phyloP scores from a whole-genome alignment of 2,329 filamentous ascomycete genomes.

The Alternaria ethzedia region DNA sequence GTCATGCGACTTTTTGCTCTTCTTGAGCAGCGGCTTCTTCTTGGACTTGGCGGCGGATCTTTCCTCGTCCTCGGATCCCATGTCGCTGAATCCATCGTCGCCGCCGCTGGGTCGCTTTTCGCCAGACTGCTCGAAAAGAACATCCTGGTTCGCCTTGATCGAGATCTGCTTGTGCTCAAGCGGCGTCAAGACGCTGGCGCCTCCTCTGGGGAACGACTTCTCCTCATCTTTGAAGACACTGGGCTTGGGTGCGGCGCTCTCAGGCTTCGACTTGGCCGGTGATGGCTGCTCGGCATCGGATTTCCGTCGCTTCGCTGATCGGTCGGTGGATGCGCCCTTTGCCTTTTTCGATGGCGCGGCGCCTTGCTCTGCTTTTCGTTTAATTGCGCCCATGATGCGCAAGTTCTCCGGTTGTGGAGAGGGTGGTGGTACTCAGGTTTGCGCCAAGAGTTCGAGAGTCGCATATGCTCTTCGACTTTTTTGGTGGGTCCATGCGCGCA shows the following conservation, averaged over 20 bases:
- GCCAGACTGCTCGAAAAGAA: slow-evolving; percentile 80
- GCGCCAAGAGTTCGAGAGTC: slow-evolving; percentile 25
- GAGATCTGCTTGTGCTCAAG: slow-evolving; percentile 97
- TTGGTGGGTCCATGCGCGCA: slow-evolving; percentile 12
- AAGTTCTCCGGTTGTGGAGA: slow-evolving; percentile 2
- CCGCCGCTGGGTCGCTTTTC: slow-evolving; percentile 61
- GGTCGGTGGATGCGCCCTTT: slow-evolving; percentile 34
- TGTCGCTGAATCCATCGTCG: slow-evolving; percentile 54
- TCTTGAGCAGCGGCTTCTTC: slow-evolving; percentile 60
- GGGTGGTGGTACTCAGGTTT: slow-evolving; percentile 15
- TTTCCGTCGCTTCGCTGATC: slow-evolving; percentile 48
- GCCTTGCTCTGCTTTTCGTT: slow-evolving; percentile 53
- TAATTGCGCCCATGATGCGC: slow-evolving; percentile 52
- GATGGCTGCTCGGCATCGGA: slow-evolving; percentile 39
- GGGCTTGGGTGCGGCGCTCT: slow-evolving; percentile 35
- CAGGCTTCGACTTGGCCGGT: slow-evolving; percentile 38
- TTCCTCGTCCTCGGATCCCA: slow-evolving; percentile 49
- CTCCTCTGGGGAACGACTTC: slow-evolving; percentile 88
- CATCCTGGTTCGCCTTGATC: slow-evolving; percentile 90
- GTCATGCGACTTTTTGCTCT: slow-evolving; percentile 48
- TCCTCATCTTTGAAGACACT: slow-evolving; percentile 76
- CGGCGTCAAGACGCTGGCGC: slow-evolving; percentile 86
- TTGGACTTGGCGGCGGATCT: slow-evolving; percentile 55
- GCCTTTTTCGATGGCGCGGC: slow-evolving; percentile 39
- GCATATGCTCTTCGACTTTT: slow-evolving; percentile 15